phyloP scores from a whole-genome alignment of 139 green algal species.

The Cymbomonas tetramitiformis region DNA sequence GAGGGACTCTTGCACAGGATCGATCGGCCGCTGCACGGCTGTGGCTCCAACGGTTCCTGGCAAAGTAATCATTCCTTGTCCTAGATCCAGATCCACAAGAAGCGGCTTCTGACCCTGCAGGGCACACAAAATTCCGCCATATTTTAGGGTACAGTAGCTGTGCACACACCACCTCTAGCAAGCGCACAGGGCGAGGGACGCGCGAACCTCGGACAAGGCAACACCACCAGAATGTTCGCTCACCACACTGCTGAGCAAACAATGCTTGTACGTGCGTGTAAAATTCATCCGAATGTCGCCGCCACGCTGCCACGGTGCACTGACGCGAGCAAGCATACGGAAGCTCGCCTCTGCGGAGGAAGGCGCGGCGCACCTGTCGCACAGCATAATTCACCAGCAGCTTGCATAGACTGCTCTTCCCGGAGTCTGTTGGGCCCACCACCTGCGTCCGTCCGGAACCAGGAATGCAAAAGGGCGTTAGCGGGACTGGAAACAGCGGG shows the following conservation, averaged over 20 bases:
- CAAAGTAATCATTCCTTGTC: slow-evolving; percentile 62
- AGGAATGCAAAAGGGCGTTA: slow-evolving; percentile 38
- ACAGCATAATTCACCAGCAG: slow-evolving; percentile 67
- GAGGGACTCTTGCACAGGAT: slow-evolving; percentile 49
- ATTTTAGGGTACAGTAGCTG: too few species aligned
- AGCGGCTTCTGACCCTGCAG: too few species aligned
- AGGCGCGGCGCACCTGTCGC: background rate
- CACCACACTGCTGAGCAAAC: too few species aligned
- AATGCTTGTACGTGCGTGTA: too few species aligned
- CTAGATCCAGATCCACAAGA: slow-evolving; percentile 76
- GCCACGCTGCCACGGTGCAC: background rate
- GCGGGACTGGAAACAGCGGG: slow-evolving; percentile 16
- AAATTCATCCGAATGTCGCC: too few species aligned
- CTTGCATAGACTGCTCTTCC: slow-evolving; percentile 63
- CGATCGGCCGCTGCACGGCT: slow-evolving; percentile 54
- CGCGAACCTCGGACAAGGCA: too few species aligned
- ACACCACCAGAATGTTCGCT: too few species aligned
- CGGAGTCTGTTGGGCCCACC: slow-evolving; percentile 63
- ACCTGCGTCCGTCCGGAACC: slow-evolving; percentile 43
- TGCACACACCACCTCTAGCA: too few species aligned
- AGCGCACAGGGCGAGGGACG: too few species aligned
- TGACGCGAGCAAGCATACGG: background rate
- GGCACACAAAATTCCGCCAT: too few species aligned
- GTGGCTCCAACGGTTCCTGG: slow-evolving; percentile 65
- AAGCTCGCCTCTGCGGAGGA: too few species aligned